These are phyloP conservation scores for Xylariaceae sp. DNA, from an alignment of 2,329 filamentous ascomycete species.

Conservation along the genomic window DNA sequence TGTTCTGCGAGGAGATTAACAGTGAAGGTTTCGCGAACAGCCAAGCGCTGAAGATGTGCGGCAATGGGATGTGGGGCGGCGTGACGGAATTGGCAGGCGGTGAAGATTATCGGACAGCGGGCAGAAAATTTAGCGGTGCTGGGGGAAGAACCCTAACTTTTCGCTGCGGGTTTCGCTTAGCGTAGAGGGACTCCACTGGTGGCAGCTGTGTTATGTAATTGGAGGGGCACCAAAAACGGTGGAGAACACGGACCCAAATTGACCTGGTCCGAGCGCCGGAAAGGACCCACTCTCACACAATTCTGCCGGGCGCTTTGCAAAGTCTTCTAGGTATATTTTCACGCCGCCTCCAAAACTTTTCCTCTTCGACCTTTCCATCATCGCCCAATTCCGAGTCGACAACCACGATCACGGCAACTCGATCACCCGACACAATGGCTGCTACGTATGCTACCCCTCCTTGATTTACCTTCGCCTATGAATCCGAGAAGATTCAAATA, in stretches of 20 bases:
- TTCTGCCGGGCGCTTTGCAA: slow-evolving; percentile 13
- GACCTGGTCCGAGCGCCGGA: slow-evolving; percentile 11
- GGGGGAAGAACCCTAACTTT: slow-evolving; percentile 23
- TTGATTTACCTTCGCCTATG: slow-evolving; percentile 27
- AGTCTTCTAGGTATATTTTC: slow-evolving; percentile 15
- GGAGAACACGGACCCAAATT: not conserved
- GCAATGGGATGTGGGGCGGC: slow-evolving; percentile 18
- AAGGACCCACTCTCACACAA: slow-evolving; percentile 16
- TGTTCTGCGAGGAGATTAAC: slow-evolving; percentile 13
- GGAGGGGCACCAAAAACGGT: not conserved
- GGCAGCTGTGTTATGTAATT: not conserved
- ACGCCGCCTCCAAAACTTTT: slow-evolving; percentile 11
- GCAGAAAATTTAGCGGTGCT: slow-evolving; percentile 24
- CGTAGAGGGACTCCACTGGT: slow-evolving; percentile 7
- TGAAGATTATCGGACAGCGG: slow-evolving; percentile 13
- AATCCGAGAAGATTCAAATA: slow-evolving; percentile 32
- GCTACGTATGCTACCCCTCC: slow-evolving; percentile 44
- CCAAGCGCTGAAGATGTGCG: slow-evolving; percentile 27
- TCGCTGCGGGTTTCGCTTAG: slow-evolving; percentile 14
- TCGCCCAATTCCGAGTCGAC: slow-evolving; percentile 29
- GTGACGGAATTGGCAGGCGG: slow-evolving; percentile 19
- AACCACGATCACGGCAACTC: slow-evolving; percentile 23
- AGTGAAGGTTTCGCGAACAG: slow-evolving; percentile 11
- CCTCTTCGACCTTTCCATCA: slow-evolving; percentile 18
- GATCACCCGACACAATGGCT: slow-evolving; percentile 35